phyloP scores from a whole-genome alignment of 2,329 filamentous ascomycete genomes.

The Triangularia setosa region DNA sequence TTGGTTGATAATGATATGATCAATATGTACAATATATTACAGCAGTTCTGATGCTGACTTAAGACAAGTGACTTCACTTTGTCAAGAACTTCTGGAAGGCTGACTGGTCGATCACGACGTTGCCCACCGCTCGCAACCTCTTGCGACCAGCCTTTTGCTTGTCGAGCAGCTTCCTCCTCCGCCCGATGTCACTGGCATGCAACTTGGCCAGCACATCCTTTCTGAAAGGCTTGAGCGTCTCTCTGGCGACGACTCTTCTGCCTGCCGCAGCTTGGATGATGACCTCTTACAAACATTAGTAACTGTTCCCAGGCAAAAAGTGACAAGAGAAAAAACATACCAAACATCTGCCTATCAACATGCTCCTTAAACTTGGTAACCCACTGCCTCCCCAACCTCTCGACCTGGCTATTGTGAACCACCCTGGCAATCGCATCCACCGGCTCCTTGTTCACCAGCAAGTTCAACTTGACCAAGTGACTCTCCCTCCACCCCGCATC shows the following conservation, averaged over 20 bases:
- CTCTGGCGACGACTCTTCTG: conserved; percentile 77
- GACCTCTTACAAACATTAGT: conserved; percentile 55
- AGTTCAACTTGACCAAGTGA: conserved; percentile 80
- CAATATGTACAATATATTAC: not conserved
- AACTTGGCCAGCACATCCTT: conserved; percentile 94
- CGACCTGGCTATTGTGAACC: conserved; percentile 76
- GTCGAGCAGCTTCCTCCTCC: conserved; percentile 82
- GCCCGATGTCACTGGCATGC: conserved; percentile 81
- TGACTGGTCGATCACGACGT: conserved; percentile 93
- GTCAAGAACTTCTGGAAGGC: conserved; percentile 92
- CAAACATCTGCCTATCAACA: conserved; percentile 92
- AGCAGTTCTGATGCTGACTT: not conserved
- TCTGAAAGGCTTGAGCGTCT: conserved; percentile 92
- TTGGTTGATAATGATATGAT: too few relatives aligned
- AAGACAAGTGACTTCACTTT: conserved; percentile 51
- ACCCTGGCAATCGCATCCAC: conserved; percentile 94
- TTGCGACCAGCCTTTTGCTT: conserved; percentile 96
- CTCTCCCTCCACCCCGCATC: conserved; percentile 83
- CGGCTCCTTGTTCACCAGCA: conserved; percentile 87
- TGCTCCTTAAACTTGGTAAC: conserved; percentile 96
- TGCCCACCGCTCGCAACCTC: conserved; percentile 77
- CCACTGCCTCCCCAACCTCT: conserved; percentile 79
- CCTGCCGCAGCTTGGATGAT: conserved; percentile 90
- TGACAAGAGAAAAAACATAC: conserved; percentile 53
- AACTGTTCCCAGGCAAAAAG: not conserved